Conservation (phyloP, 345 rosid genomes). For the Hibiscus syriacus region DNA sequence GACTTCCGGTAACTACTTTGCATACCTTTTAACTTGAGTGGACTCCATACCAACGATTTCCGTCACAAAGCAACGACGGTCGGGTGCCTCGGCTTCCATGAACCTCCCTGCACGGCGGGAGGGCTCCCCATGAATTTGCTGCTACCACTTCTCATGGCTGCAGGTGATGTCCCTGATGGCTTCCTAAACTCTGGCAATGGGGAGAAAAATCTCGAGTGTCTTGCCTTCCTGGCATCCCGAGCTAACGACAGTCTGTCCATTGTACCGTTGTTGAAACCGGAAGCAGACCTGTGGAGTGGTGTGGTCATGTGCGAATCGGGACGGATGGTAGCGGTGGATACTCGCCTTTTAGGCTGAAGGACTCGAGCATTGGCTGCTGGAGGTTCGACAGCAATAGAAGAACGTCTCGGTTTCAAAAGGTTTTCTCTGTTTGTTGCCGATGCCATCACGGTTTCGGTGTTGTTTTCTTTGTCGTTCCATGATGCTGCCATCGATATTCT, state of each 20-base stretch:
- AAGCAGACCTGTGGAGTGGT: constrained; percentile 27
- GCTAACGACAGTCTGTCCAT: constrained; percentile 22
- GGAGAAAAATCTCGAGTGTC: constrained; percentile 71
- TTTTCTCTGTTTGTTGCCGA: too few relatives aligned
- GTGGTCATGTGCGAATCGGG: too few relatives aligned
- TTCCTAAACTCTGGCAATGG: constrained; percentile 43
- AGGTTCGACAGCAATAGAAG: too few relatives aligned
- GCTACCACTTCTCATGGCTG: too few relatives aligned
- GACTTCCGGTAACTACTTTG: too few relatives aligned
- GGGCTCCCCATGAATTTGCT: constrained; percentile 90
- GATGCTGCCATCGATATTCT: constrained; percentile 16
- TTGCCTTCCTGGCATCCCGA: constrained; percentile 57
- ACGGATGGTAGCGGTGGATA: too few relatives aligned
- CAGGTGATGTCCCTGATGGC: constrained; percentile 26
- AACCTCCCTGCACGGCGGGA: constrained; percentile 43
- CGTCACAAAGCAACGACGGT: constrained; percentile 75
- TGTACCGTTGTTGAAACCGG: constrained; percentile 22
- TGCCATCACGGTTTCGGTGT: not conserved
- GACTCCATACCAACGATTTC: constrained; percentile 89
- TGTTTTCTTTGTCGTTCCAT: constrained; percentile 42
- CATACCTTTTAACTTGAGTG: too few relatives aligned
- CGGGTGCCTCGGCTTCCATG: constrained; percentile 83
- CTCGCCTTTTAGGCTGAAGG: too few relatives aligned
- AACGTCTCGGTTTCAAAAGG: too few relatives aligned
- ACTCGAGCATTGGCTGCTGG: too few relatives aligned